These are phyloP conservation scores for Rhynchosporium agropyri DNA, from an alignment of 2,329 filamentous ascomycete species.

Conservation along the genomic window DNA sequence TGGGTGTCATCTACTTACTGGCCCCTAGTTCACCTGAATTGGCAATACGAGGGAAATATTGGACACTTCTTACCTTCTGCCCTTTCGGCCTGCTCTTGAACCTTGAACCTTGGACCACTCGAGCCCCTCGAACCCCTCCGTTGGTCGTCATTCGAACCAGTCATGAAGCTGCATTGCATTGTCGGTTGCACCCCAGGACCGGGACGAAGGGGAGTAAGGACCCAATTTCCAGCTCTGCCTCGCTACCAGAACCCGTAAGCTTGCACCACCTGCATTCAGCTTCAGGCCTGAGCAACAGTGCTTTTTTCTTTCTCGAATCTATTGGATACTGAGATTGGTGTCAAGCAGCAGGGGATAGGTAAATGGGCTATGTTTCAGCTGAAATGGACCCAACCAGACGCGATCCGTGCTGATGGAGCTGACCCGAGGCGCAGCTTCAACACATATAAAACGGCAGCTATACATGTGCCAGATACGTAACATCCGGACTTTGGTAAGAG, in stretches of 20 bases:
- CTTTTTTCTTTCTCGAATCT: slow-evolving; percentile 25
- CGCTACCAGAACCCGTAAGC: not conserved
- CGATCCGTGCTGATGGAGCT: slow-evolving; percentile 20
- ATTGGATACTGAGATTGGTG: slow-evolving; percentile 16
- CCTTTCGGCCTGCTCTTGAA: not conserved
- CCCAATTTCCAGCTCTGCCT: not conserved
- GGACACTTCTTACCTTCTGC: not conserved
- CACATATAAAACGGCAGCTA: slow-evolving; percentile 21
- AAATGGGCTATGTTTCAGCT: slow-evolving; percentile 19
- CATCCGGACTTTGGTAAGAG: slow-evolving; percentile 18
- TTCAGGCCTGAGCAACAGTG: not conserved
- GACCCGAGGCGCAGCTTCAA: slow-evolving; percentile 11
- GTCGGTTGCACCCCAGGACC: not conserved
- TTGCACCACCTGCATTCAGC: not conserved
- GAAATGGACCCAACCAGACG: slow-evolving; percentile 12
- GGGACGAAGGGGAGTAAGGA: not conserved
- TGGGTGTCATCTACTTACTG: not conserved
- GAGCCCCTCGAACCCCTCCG: slow-evolving; percentile 3
- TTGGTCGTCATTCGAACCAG: slow-evolving; percentile 5
- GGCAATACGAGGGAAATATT: not conserved
- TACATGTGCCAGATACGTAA: slow-evolving; percentile 20
- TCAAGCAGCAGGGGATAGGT: not conserved
- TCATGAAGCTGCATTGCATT: not conserved
- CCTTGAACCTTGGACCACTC: not conserved
- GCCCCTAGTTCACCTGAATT: not conserved